A percentile compares a stretch with the other conserved stretches of the same genome.
These are phyloP conservation scores for Bromus sterilis DNA, from an alignment of 176 grass and related monocot species.

Conservation along the genomic window DNA sequence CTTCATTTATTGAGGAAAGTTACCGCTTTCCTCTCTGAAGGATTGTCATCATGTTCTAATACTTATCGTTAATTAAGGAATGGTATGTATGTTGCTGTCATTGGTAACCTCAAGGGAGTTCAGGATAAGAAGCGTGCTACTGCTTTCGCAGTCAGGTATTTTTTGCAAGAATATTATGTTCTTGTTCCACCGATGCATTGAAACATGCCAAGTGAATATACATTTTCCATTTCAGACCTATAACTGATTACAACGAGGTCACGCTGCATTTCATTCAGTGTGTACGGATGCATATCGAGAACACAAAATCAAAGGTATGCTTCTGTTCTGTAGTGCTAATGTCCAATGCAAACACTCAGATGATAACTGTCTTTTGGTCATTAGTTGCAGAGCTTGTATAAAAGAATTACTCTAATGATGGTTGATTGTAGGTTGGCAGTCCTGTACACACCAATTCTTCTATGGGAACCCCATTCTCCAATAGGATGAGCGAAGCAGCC, in stretches of 20 bases:
- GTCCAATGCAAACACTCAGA: background rate
- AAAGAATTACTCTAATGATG: background rate
- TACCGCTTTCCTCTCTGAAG: background rate
- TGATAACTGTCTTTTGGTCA: background rate
- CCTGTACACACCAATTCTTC: slow-evolving; percentile 24
- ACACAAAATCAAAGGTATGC: slow-evolving; percentile 69
- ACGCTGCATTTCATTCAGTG: slow-evolving; percentile 89
- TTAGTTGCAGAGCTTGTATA: background rate
- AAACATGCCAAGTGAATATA: background rate
- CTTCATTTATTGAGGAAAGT: background rate
- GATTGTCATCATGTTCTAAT: background rate
- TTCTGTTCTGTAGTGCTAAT: background rate
- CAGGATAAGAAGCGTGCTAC: slow-evolving; percentile 71
- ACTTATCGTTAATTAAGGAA: slow-evolving; percentile 50
- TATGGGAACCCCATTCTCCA: slow-evolving; percentile 22
- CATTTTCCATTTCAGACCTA: slow-evolving; percentile 40
- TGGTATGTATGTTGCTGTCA: slow-evolving; percentile 77
- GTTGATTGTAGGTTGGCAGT: slow-evolving; percentile 38
- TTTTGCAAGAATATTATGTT: background rate
- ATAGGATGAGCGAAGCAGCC: slow-evolving; percentile 25
- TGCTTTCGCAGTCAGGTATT: slow-evolving; percentile 69
- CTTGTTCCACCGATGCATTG: background rate
- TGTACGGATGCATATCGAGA: slow-evolving; percentile 64
- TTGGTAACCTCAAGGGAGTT: slow-evolving; percentile 79
- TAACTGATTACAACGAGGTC: slow-evolving; percentile 73